Base-by-base conservation (phyloP, 768 basidiomycete genomes). In the Naganishia vishniacii region DNA sequence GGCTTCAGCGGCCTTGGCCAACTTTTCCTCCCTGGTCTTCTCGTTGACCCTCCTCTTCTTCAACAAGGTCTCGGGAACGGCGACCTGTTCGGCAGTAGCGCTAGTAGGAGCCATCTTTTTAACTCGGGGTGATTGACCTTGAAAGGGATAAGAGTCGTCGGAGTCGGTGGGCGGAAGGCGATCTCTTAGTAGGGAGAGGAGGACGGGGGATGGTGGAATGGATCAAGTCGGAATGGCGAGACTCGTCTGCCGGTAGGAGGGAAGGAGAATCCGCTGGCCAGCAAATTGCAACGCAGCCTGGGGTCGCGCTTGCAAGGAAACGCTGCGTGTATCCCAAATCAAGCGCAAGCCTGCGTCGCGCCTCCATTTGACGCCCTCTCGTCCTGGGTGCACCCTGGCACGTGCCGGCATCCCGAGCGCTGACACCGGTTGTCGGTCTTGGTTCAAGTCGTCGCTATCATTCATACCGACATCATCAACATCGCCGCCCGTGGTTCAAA, bases 1-100 rank as follows among this genome's bases (percentile, higher is more conserved):
- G 69, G 91, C 91, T 71, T 86, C 87, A 44, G 81, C 78, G 25
- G 88, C 89, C 66, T 88, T 88, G 70, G 82, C 85, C 70, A 94
- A 83, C 73, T 89, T 90, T 77, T 94, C 91, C 82, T 93, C 91
- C 75, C 91, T 84, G 68, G 87, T 88, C 83, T 93, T 93, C 83
- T 94, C 91, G 76, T 86, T 93, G 82, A 91, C 88, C 82, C 93
- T 92, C 82, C 93, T 87, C 83, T 94, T 97, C 85, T 95, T 97
- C 83, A 97, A 90, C 83, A 97, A 86, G 77, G 93, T 97, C 87
- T 95, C 93, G 79, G 93, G 93, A 81, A 94, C 93, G 85, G 93
- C 88, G 79, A 95, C 86, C 68, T 77, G 76, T 71, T 77, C 48
- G 34, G 40, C 51, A 29, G 67, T 49, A 42, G 51, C 16, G 67